Base-by-base conservation (phyloP, 768 basidiomycete species). In the Tricholoma flavovirens region DNA sequence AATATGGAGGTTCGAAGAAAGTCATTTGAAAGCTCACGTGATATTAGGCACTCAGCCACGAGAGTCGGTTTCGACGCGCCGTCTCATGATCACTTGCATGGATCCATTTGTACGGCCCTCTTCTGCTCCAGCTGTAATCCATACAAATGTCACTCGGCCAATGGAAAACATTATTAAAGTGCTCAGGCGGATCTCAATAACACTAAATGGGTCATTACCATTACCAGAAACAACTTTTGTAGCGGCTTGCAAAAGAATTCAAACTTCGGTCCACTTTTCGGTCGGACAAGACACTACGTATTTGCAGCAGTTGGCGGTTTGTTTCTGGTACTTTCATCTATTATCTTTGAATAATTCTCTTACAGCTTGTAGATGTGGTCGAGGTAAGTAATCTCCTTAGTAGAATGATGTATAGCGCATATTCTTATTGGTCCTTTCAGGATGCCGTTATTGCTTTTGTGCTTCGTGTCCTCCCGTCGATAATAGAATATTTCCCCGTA, bases 1-100 rank as follows among this genome's bases (percentile, higher is more conserved):
- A 78, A 63, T 80, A 82, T 3, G 87, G 81, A 26, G 86, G 67
- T 36, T 74, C 66, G 64, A 83, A 84, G 64, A 83, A 84, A 64
- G 40, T 22, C 51, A 52, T 52, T 15, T 4, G 15, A 36, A 55
- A 40, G 53, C 32, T 15, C 29, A 48, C 52, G 49, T 42, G 56
- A 56, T 42, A 10, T 19, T 19, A 42, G 5, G 14, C 17, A 6
- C 14, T 4, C 35, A 36, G 8, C 8, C 29, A 8, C 29, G 29
- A 29, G 29, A 29, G 29, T 29, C 8, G 29, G n/a, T n/a, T n/a
- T 26, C 24, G 5, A 26, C 24, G 24, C 30, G 30, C n/a, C n/a
- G n/a, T n/a, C n/a, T n/a, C n/a, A n/a, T n/a, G n/a, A n/a, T 32
- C 30, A 8, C 4, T 32, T 2, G 15, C 4, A 42, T 42, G 40